These are phyloP conservation scores for Suaeda aralocaspica DNA, from an alignment of 148 eudicot species.

Conservation along the genomic window DNA sequence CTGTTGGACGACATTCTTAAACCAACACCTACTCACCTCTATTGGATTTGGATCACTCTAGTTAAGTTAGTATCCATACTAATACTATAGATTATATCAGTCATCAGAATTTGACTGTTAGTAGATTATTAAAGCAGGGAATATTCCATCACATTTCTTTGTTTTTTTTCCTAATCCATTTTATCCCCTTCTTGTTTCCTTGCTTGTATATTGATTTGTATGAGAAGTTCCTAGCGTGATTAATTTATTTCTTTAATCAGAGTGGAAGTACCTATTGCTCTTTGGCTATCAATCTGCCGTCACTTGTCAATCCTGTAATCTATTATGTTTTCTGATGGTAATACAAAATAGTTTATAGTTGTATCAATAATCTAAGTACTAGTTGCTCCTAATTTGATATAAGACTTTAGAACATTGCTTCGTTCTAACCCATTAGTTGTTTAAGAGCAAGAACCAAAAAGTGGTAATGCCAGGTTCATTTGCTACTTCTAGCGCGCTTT, in stretches of 20 bases:
- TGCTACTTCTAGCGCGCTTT: too few relatives aligned
- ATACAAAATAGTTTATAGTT: too few relatives aligned
- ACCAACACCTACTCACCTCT: too few relatives aligned
- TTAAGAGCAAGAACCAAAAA: too few relatives aligned
- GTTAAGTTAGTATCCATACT: not conserved
- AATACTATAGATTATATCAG: slow-evolving; percentile 17
- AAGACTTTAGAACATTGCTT: too few relatives aligned
- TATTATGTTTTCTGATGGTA: not conserved
- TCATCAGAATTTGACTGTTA: slow-evolving; percentile 46
- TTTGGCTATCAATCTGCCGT: not conserved
- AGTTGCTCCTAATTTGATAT: too few relatives aligned
- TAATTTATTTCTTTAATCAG: slow-evolving; percentile 19
- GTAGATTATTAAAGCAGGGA: slow-evolving; percentile 6
- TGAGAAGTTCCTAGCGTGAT: slow-evolving; percentile 9
- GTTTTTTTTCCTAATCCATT: not conserved
- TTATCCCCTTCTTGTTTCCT: not conserved
- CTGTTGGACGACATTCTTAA: slow-evolving; percentile 38
- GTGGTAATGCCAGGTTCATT: too few relatives aligned
- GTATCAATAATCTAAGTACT: too few relatives aligned
- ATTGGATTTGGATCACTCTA: not conserved
- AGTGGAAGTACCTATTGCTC: not conserved
- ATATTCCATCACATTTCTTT: not conserved
- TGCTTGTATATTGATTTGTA: slow-evolving; percentile 11
- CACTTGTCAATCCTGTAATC: not conserved
- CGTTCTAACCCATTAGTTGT: too few relatives aligned